Evolutionary conservation across 208 protist genomes (phyloP).

Genomic region (Acanthamoeba healyi): DNA sequence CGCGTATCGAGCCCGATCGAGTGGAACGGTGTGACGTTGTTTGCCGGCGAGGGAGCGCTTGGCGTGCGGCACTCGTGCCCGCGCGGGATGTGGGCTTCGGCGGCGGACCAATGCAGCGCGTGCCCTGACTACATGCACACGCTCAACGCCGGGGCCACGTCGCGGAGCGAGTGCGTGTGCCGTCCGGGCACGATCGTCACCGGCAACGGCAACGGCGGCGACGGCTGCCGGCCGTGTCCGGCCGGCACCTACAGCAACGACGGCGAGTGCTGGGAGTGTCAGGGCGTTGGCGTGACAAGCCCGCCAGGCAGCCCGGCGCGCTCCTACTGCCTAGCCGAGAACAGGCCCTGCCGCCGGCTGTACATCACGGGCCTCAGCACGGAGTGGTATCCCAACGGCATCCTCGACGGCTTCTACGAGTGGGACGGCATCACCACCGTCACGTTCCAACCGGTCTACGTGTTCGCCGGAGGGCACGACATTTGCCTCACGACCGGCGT

Average conservation of each 20-base stretch:
- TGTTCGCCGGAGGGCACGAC: not conserved
- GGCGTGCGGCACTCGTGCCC: not conserved
- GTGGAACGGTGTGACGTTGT: not conserved
- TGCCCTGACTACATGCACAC: not conserved
- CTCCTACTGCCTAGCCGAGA: not conserved
- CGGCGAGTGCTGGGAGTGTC: not conserved
- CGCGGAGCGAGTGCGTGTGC: not conserved
- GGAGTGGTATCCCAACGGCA: not conserved
- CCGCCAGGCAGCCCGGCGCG: not conserved
- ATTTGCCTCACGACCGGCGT: not conserved
- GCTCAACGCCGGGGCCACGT: not conserved
- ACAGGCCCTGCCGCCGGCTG: not conserved
- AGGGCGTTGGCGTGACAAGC: not conserved
- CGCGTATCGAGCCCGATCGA: not conserved
- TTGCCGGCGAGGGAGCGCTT: not conserved
- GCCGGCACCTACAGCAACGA: not conserved
- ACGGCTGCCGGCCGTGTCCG: not conserved
- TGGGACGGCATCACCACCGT: not conserved
- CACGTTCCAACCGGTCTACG: not conserved
- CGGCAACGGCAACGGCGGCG: not conserved
- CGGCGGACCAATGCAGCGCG: not conserved
- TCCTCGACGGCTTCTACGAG: not conserved
- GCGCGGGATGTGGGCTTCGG: not conserved
- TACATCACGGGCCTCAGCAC: conserved; percentile 2
- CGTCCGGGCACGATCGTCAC: not conserved